phyloP scores from a whole-genome alignment of 2,329 filamentous ascomycete genomes.

The Botrytis elliptica region DNA sequence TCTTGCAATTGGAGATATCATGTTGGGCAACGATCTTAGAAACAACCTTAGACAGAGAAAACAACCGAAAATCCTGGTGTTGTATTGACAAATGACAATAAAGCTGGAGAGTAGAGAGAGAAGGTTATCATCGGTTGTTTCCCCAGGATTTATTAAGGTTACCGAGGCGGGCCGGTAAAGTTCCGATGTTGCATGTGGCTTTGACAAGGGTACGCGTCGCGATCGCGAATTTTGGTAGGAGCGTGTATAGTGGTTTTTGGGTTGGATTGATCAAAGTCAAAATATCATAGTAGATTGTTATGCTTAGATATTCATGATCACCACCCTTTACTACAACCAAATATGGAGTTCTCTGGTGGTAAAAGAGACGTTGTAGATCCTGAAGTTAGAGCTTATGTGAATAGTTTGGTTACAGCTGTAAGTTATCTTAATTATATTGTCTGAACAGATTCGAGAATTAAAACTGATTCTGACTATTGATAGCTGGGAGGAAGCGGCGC shows the following conservation, averaged over 20 bases:
- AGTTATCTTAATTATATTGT: slow-evolving; percentile 25
- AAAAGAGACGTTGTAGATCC: slow-evolving; percentile 72
- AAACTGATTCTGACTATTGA: slow-evolving; percentile 27
- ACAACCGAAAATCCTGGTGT: background rate
- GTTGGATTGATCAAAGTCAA: background rate
- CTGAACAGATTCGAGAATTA: slow-evolving; percentile 6
- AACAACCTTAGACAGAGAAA: background rate
- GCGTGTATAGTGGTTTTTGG: slow-evolving; percentile 30
- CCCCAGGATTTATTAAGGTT: slow-evolving; percentile 9
- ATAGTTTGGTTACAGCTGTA: slow-evolving; percentile 85
- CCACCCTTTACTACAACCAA: slow-evolving; percentile 25
- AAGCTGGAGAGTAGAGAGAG: background rate
- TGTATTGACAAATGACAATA: background rate
- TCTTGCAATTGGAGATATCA: slow-evolving; percentile 35
- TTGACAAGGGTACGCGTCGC: slow-evolving; percentile 23
- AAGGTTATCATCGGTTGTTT: slow-evolving; percentile 12
- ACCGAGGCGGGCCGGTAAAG: slow-evolving; percentile 11
- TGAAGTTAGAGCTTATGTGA: slow-evolving; percentile 89
- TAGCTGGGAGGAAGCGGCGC: slow-evolving; percentile 82
- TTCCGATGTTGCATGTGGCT: slow-evolving; percentile 5
- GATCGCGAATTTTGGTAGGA: slow-evolving; percentile 12
- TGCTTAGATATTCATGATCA: background rate
- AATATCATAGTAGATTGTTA: slow-evolving; percentile 5
- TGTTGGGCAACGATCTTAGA: slow-evolving; percentile 23
- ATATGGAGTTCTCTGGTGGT: slow-evolving; percentile 56